Percentiles rank a stretch among this genome's conserved stretches.
Evolutionary conservation across 2,329 filamentous ascomycete species (phyloP).

Genomic region (Thielaviopsis punctulata): DNA sequence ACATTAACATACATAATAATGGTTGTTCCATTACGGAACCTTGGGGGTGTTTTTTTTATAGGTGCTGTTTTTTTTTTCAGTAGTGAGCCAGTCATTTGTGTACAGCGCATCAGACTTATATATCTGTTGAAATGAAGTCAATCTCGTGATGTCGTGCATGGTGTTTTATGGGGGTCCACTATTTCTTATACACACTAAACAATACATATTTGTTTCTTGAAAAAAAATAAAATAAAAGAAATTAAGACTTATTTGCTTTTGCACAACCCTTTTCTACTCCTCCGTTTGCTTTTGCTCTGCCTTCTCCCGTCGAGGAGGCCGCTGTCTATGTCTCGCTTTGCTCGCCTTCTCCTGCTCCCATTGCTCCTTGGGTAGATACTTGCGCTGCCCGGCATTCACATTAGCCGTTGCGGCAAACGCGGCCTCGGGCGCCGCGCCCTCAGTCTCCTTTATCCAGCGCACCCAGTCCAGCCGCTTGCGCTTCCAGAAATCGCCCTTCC

Average conservation of each 20-base stretch:
- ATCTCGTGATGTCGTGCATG: too few relatives aligned
- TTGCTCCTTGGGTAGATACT: constrained; percentile 9
- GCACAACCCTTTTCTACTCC: too few relatives aligned
- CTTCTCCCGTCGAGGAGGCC: constrained; percentile 4
- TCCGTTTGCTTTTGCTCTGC: neutral
- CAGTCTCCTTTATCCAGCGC: constrained; percentile 33
- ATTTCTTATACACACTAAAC: too few relatives aligned
- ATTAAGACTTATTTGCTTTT: too few relatives aligned
- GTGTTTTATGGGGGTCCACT: too few relatives aligned
- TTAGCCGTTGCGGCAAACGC: constrained; percentile 6
- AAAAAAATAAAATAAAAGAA: too few relatives aligned
- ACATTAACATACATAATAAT: neutral
- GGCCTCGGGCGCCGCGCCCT: constrained; percentile 7
- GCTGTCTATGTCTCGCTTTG: constrained; percentile 4
- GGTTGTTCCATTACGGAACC: neutral
- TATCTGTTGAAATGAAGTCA: neutral
- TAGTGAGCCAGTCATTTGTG: too few relatives aligned
- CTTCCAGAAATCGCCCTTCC: constrained; percentile 42
- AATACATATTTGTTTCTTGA: too few relatives aligned
- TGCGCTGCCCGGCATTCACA: constrained; percentile 1
- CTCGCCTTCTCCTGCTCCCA: constrained; percentile 10
- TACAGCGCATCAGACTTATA: neutral
- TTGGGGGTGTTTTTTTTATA: neutral
- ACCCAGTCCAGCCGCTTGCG: constrained; percentile 37
- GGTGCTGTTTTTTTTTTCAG: neutral